Percentiles rank a stretch among this genome's conserved stretches.
Conservation (phyloP, 2,329 filamentous ascomycete genomes). For the Pyricularia pennisetigena region DNA sequence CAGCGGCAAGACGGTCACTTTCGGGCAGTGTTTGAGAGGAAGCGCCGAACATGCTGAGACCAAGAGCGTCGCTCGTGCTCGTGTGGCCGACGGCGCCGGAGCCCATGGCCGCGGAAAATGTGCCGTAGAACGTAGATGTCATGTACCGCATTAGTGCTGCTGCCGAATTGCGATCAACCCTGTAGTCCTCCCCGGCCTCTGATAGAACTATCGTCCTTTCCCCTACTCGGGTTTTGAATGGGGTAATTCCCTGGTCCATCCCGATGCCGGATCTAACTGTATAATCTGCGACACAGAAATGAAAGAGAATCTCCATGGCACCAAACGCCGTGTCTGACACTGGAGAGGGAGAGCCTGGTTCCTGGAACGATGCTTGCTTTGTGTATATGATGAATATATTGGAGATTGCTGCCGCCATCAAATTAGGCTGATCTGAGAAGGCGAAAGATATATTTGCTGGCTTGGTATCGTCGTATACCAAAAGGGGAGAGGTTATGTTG, state of each 20-base stretch:
- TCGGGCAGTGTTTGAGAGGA: not conserved
- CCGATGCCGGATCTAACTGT: constrained; percentile 8
- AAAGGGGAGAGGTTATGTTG: constrained; percentile 12
- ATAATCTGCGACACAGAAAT: constrained; percentile 19
- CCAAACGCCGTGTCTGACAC: constrained; percentile 9
- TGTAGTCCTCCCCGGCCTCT: constrained; percentile 6
- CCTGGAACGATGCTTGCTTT: constrained; percentile 5
- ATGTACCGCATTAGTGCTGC: constrained; percentile 11
- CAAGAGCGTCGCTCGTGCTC: constrained; percentile 11
- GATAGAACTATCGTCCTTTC: not conserved
- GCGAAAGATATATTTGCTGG: constrained; percentile 13
- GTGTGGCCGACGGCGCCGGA: constrained; percentile 8
- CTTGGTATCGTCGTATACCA: not conserved
- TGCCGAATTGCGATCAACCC: constrained; percentile 10
- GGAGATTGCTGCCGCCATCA: constrained; percentile 13
- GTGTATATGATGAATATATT: constrained; percentile 19
- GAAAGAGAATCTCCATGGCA: constrained; percentile 18
- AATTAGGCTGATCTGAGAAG: constrained; percentile 10
- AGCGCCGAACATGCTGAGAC: constrained; percentile 10
- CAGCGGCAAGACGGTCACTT: not conserved
- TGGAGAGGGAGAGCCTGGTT: not conserved
- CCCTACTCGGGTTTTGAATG: not conserved
- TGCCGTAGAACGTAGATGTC: constrained; percentile 11
- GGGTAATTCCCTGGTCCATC: not conserved
- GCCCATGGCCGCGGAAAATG: constrained; percentile 11